Percentiles rank a stretch among this genome's conserved stretches.
Conservation (phyloP, 169 alveolate species). For the Miamiensis avidus region DNA sequence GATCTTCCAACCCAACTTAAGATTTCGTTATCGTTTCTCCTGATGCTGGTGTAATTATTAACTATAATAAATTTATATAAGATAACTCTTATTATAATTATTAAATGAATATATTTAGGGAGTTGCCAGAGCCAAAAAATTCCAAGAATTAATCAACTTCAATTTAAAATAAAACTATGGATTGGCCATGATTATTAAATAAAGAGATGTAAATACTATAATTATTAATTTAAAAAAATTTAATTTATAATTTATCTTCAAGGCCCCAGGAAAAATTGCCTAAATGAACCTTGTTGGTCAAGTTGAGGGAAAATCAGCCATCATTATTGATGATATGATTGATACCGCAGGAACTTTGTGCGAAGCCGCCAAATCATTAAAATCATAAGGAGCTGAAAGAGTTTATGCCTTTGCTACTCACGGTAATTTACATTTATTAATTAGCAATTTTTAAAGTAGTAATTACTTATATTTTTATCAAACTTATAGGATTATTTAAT, state of each 20-base stretch:
- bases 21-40: slow-evolving; percentile 92
- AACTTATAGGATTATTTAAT: slow-evolving; percentile 71
- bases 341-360: slow-evolving; percentile 98
- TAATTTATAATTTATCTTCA: slow-evolving; percentile 39
- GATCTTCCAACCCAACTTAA: background rate
- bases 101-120: slow-evolving; percentile 75
- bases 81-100: background rate
- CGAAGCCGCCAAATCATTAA: slow-evolving; percentile 93
- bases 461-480: too few species aligned
- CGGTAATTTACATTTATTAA: too few species aligned
- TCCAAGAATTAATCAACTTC: slow-evolving; percentile 75
- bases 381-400: slow-evolving; percentile 92
- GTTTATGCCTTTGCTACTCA: slow-evolving; percentile 97
- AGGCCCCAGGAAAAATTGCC: slow-evolving; percentile 81
- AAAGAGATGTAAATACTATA: slow-evolving; percentile 31
- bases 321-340: slow-evolving; percentile 97
- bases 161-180: background rate
- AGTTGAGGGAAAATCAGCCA: slow-evolving; percentile 93
- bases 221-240: too few species aligned
- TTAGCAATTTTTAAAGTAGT: too few species aligned
- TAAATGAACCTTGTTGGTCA: slow-evolving; percentile 93
- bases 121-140: slow-evolving; percentile 86
- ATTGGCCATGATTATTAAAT: slow-evolving; percentile 48
- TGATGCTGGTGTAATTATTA: slow-evolving; percentile 98
- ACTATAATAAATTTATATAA: slow-evolving; percentile 37